phyloP scores from a whole-genome alignment of 495 filamentous ascomycete genomes.

The Staphylotrichum tortipilum region DNA sequence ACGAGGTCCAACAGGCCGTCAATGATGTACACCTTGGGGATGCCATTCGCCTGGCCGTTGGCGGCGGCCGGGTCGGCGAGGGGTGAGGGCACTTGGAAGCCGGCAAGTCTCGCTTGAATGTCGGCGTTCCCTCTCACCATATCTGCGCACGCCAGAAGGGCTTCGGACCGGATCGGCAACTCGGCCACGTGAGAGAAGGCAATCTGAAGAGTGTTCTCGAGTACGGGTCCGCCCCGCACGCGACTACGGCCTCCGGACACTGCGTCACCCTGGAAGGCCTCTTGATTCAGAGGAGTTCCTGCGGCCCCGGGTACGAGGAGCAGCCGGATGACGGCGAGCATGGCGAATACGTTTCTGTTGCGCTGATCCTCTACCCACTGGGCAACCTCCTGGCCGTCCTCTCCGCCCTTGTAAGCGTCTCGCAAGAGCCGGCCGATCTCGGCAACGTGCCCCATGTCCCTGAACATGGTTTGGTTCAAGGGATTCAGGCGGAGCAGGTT shows the following conservation, averaged over 20 bases:
- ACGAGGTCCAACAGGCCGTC: slow-evolving; percentile 86
- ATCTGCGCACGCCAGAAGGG: slow-evolving; percentile 76
- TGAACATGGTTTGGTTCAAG: slow-evolving; percentile 89
- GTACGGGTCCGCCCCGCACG: slow-evolving; percentile 50
- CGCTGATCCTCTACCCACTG: slow-evolving; percentile 68
- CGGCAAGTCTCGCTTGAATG: slow-evolving; percentile 82
- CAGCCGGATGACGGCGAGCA: slow-evolving; percentile 74
- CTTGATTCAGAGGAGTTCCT: slow-evolving; percentile 76
- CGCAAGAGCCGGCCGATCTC: slow-evolving; percentile 62
- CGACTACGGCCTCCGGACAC: slow-evolving; percentile 3
- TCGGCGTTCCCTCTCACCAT: slow-evolving; percentile 72
- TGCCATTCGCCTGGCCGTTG: slow-evolving; percentile 37
- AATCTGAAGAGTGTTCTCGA: slow-evolving; percentile 71
- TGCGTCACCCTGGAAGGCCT: slow-evolving; percentile 60
- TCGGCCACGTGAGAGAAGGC: slow-evolving; percentile 72
- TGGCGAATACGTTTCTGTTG: slow-evolving; percentile 87
- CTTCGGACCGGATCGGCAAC: slow-evolving; percentile 73
- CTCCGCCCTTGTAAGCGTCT: slow-evolving; percentile 50
- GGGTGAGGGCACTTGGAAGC: slow-evolving; percentile 59
- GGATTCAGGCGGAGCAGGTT: slow-evolving; percentile 84
- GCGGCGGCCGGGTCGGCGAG: slow-evolving; percentile 35
- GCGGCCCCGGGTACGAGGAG: slow-evolving; percentile 74
- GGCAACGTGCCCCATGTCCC: slow-evolving; percentile 78
- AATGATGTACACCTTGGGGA: slow-evolving; percentile 73
- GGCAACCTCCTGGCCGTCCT: slow-evolving; percentile 52